phyloP scores from a whole-genome alignment of 176 grass and related monocot species.

The Dactylis glomerata region DNA sequence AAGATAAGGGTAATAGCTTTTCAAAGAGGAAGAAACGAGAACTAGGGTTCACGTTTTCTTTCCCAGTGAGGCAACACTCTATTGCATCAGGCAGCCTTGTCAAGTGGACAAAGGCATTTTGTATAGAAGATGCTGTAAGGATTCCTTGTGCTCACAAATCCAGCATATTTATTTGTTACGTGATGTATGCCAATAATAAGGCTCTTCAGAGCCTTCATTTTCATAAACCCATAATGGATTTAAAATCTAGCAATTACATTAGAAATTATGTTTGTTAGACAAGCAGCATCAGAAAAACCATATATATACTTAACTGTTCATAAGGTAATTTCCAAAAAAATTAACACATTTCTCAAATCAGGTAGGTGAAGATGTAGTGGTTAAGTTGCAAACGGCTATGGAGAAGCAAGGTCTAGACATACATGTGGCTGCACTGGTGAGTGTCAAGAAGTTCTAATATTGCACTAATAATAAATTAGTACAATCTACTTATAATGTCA shows the following conservation, averaged over 20 bases:
- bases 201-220: background rate
- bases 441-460: background rate
- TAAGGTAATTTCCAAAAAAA: background rate
- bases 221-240: background rate
- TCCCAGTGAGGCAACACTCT: conserved; percentile 79
- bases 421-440: conserved; percentile 78
- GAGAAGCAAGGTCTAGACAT: conserved; percentile 72
- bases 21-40: conserved; percentile 48
- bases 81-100: conserved; percentile 69
- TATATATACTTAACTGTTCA: background rate
- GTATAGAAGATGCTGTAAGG: conserved; percentile 74
- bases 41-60: conserved; percentile 91
- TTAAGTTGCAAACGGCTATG: conserved; percentile 63
- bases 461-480: background rate
- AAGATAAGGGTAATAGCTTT: conserved; percentile 31
- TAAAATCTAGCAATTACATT: background rate
- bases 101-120: conserved; percentile 94
- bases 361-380: conserved; percentile 79
- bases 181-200: background rate
- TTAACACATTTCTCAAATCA: conserved; percentile 38
- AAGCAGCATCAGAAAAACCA: background rate
- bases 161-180: background rate
- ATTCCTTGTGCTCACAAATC: background rate
- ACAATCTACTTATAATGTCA: background rate
- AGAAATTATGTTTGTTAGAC: background rate